Evolutionary conservation across 371 early-diverging fungal genomes (phyloP).

Genomic region (Rhizoclosmatium hyalinum): DNA sequence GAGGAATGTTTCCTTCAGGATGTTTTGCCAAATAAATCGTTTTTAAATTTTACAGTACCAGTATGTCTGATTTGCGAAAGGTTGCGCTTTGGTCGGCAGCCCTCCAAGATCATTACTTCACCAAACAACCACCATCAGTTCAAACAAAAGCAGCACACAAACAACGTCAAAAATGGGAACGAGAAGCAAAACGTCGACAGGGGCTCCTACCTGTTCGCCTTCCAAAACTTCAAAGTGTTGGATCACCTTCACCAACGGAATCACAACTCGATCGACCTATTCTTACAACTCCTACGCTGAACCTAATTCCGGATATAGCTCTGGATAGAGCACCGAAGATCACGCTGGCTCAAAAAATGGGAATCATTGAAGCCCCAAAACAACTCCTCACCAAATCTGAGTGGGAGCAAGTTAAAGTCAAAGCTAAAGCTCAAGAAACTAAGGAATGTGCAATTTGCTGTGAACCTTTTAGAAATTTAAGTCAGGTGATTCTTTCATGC

Average conservation of each 20-base stretch:
- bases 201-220: neutral
- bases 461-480: conserved; percentile 16
- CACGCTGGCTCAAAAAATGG: conserved; percentile 20
- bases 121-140: neutral
- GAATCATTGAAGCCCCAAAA: conserved; percentile 10
- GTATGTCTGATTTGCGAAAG: conserved; percentile 10
- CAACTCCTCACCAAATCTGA: neutral
- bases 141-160: neutral
- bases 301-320: neutral
- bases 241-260: neutral
- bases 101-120: conserved; percentile 17
- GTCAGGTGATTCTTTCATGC: conserved; percentile 15
- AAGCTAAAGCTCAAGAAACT: conserved; percentile 6
- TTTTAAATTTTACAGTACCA: neutral
- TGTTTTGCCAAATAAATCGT: too few species aligned
- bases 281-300: conserved; percentile 3
- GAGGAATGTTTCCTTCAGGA: neutral
- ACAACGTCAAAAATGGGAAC: conserved; percentile 27
- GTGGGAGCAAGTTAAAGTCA: conserved; percentile 17
- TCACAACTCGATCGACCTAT: neutral
- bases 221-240: neutral
- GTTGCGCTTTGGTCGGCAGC: conserved; percentile 13
- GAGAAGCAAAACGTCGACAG: neutral
- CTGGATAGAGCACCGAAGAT: conserved; percentile 12
- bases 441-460: conserved; percentile 27